Conservation (phyloP, 208 protist species). For the Tritrichomonas musculus region DNA sequence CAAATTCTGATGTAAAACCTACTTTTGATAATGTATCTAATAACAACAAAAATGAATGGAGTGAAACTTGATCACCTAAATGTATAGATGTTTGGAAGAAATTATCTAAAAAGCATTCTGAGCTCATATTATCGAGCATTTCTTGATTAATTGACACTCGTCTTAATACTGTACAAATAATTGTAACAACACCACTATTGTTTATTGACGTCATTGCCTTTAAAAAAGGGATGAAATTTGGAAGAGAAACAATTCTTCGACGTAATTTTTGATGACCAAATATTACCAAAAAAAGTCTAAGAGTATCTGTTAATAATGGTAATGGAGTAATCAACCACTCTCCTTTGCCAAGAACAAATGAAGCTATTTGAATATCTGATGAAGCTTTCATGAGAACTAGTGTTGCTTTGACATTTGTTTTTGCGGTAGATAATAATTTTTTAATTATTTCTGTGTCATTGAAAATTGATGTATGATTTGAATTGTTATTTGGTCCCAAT, state of each 20-base stretch:
- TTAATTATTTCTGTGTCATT: not conserved
- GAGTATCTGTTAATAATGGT: not conserved
- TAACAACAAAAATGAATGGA: not conserved
- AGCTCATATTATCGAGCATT: not conserved
- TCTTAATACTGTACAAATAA: not conserved
- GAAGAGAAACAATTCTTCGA: not conserved
- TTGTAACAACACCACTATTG: not conserved
- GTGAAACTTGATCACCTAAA: not conserved
- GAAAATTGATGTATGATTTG: not conserved
- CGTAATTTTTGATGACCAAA: not conserved
- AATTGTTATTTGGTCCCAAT: too few relatives aligned
- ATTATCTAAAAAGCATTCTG: not conserved
- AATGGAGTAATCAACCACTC: not conserved
- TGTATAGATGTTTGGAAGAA: not conserved
- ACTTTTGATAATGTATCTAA: constrained; percentile 3
- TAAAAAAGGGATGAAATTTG: not conserved
- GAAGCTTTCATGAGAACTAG: constrained; percentile 2
- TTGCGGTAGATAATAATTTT: not conserved
- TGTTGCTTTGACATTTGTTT: not conserved
- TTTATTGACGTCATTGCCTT: not conserved
- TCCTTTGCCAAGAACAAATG: not conserved
- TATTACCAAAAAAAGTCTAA: not conserved
- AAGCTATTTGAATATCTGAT: not conserved
- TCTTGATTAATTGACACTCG: not conserved
- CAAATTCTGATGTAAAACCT: not conserved